Evolutionary conservation across 1,284 basidiomycete species (phyloP).

Genomic region (Xerocomus tenax): DNA sequence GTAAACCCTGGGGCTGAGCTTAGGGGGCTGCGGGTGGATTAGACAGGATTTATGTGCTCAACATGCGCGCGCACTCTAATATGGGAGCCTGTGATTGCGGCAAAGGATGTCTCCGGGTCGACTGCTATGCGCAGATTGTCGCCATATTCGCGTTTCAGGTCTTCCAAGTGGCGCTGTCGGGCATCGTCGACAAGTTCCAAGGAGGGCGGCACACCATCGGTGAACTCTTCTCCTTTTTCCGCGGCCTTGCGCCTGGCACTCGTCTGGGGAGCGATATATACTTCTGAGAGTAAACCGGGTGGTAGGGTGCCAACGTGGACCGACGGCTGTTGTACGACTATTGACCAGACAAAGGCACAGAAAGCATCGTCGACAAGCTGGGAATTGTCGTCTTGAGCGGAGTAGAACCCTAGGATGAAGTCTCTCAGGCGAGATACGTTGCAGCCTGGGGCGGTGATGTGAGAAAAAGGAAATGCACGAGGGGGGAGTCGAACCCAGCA

Average conservation of each 20-base stretch:
- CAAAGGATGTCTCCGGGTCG: slow-evolving; percentile 64
- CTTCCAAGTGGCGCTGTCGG: slow-evolving; percentile 43
- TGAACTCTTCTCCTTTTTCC: slow-evolving; percentile 43
- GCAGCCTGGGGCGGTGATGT: slow-evolving; percentile 44
- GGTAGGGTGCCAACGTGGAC: slow-evolving; percentile 64
- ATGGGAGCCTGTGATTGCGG: slow-evolving; percentile 76
- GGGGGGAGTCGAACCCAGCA: slow-evolving; percentile 40
- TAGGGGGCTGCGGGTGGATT: slow-evolving; percentile 48
- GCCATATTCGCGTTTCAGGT: slow-evolving; percentile 49
- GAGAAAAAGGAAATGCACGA: slow-evolving; percentile 24
- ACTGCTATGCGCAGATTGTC: slow-evolving; percentile 65
- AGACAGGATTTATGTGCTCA: not conserved
- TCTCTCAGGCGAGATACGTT: slow-evolving; percentile 58
- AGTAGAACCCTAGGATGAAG: slow-evolving; percentile 61
- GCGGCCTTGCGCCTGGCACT: slow-evolving; percentile 56
- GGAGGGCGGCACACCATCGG: slow-evolving; percentile 36
- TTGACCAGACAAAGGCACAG: slow-evolving; percentile 71
- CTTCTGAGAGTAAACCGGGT: slow-evolving; percentile 48
- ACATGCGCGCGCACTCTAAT: slow-evolving; percentile 46
- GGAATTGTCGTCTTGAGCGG: slow-evolving; percentile 31
- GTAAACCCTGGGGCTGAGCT: slow-evolving; percentile 77
- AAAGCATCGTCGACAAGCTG: slow-evolving; percentile 70
- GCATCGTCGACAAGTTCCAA: slow-evolving; percentile 50
- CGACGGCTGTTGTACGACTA: slow-evolving; percentile 63
- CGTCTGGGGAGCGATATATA: slow-evolving; percentile 66